Percentiles rank a stretch among this genome's conserved stretches.
phyloP scores from a whole-genome alignment of 1,284 basidiomycete genomes.

The Tilletiaria anomala region DNA sequence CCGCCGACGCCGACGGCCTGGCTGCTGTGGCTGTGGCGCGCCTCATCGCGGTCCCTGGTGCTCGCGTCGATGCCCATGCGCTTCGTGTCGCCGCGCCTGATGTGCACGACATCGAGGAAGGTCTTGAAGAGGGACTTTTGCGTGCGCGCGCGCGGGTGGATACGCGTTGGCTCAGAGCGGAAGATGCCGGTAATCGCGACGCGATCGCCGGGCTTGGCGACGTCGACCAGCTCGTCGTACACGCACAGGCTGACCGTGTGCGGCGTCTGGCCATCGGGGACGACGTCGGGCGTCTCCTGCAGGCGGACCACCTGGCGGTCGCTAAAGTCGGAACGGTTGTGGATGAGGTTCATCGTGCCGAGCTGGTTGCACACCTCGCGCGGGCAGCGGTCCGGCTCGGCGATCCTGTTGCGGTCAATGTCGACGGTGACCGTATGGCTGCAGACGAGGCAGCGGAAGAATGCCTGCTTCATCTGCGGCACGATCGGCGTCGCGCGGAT shows the following conservation, averaged over 20 bases:
- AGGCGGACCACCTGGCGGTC: conserved; percentile 88
- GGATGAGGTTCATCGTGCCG: conserved; percentile 83
- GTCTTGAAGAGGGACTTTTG: conserved; percentile 96
- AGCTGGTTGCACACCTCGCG: conserved; percentile 74
- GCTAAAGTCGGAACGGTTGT: conserved; percentile 90
- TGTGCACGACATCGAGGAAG: conserved; percentile 85
- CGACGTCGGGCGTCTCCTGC: conserved; percentile 93
- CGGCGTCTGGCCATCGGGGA: conserved; percentile 94
- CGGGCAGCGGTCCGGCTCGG: conserved; percentile 78
- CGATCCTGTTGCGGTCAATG: conserved; percentile 88
- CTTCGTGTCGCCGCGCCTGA: conserved; percentile 58
- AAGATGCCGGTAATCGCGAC: conserved; percentile 86
- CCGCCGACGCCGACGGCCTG: conserved; percentile 71
- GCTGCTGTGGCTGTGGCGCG: conserved; percentile 41
- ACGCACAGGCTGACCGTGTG: conserved; percentile 90
- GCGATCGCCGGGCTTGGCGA: conserved; percentile 85
- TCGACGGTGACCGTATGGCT: conserved; percentile 86
- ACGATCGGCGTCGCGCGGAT: conserved; percentile 95
- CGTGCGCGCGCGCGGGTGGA: conserved; percentile 77
- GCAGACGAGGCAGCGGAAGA: conserved; percentile 94
- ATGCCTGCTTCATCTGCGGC: conserved; percentile 93
- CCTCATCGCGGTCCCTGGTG: conserved; percentile 49
- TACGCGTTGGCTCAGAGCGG: conserved; percentile 77
- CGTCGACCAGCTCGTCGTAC: conserved; percentile 92
- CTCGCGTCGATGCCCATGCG: conserved; percentile 64